These are phyloP conservation scores for Amorphotheca resinae DNA, from an alignment of 495 filamentous ascomycete genomes.

Conservation along the genomic window DNA sequence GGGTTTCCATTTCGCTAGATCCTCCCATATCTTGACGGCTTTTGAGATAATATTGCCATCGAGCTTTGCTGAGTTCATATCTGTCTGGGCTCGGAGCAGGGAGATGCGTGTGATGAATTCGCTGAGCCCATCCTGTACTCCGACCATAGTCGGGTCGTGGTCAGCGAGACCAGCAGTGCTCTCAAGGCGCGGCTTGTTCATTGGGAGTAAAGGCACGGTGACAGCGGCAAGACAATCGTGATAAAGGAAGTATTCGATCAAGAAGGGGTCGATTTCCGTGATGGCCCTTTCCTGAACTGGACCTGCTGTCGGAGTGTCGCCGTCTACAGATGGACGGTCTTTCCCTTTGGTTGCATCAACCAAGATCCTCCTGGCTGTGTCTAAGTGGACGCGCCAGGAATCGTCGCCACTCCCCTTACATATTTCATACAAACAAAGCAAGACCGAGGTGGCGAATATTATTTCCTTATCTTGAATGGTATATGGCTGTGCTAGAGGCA, in stretches of 20 bases:
- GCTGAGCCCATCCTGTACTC: conserved; percentile 5
- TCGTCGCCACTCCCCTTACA: conserved; percentile 9
- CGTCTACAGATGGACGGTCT: neutral
- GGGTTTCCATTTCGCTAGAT: conserved; percentile 8
- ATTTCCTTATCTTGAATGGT: neutral
- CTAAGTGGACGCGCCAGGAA: conserved; percentile 1
- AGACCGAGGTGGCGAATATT: conserved; percentile 6
- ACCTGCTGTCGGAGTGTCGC: neutral
- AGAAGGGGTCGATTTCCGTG: conserved; percentile 11
- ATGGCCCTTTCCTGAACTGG: neutral
- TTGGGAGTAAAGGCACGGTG: conserved; percentile 1
- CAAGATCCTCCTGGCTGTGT: conserved; percentile 4
- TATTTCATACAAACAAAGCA: conserved; percentile 10
- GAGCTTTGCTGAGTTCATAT: neutral
- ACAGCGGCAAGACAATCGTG: conserved; percentile 12
- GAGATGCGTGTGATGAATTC: conserved; percentile 10
- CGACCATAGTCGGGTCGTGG: conserved; percentile 3
- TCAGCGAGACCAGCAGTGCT: neutral
- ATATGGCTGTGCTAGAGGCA: neutral
- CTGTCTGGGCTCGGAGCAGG: conserved; percentile 4
- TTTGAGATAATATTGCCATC: conserved; percentile 4
- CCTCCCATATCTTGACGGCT: conserved; percentile 2
- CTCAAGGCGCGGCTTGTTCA: neutral
- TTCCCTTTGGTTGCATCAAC: neutral
- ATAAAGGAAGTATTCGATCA: conserved; percentile 14